Evolutionary conservation across 2,329 filamentous ascomycete genomes (phyloP).

Genomic region (Alternaria sp.): DNA sequence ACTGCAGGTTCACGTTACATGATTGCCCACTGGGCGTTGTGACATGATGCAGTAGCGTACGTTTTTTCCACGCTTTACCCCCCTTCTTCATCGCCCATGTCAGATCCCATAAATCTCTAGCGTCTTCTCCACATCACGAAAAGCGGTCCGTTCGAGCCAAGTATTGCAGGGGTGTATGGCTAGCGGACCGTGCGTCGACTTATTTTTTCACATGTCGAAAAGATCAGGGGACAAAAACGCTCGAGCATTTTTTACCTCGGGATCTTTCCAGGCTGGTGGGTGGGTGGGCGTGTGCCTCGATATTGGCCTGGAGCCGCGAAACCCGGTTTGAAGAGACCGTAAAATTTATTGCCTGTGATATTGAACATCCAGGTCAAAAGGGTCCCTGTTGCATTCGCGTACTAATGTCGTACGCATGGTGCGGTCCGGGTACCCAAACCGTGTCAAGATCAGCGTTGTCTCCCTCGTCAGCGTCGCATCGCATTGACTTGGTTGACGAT

Average conservation of each 20-base stretch:
- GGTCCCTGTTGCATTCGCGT: background rate
- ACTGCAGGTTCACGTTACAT: conserved; percentile 12
- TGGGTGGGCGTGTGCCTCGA: conserved; percentile 8
- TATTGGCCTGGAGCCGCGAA: conserved; percentile 16
- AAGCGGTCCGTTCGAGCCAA: conserved; percentile 5
- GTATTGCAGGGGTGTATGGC: conserved; percentile 6
- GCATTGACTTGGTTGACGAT: conserved; percentile 4
- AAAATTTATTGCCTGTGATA: conserved; percentile 3
- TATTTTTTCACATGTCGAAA: conserved; percentile 14
- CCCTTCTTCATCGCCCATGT: conserved; percentile 7
- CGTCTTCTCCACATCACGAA: conserved; percentile 18
- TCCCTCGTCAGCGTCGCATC: conserved; percentile 5
- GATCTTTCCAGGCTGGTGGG: conserved; percentile 21
- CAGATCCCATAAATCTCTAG: conserved; percentile 4
- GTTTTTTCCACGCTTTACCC: conserved; percentile 8
- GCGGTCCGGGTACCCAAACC: conserved; percentile 8
- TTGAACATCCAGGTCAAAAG: conserved; percentile 1
- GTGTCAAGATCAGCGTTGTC: background rate
- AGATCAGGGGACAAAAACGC: background rate
- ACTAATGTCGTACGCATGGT: conserved; percentile 1
- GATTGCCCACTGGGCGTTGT: conserved; percentile 3
- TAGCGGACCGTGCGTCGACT: conserved; percentile 3
- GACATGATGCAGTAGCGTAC: conserved; percentile 21
- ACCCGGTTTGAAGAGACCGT: conserved; percentile 5
- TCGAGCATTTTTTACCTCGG: conserved; percentile 21